Conservation (phyloP, 768 basidiomycete species). For the Suillus subluteus region DNA sequence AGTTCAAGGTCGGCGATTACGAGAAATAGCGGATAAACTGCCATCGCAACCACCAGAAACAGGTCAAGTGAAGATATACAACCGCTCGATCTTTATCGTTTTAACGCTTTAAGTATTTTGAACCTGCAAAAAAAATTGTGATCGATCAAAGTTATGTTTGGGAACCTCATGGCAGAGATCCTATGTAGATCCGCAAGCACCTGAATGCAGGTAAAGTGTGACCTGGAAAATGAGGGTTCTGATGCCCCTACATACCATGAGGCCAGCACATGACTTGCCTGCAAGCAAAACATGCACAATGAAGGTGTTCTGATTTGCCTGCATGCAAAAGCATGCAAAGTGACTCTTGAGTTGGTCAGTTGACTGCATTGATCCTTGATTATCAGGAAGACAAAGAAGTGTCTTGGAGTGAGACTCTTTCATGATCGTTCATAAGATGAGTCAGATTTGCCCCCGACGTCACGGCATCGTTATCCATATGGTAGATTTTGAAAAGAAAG, state of each 20-base stretch:
- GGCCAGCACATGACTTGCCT: conserved; percentile 2
- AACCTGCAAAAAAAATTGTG: not conserved
- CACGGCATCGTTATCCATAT: not conserved
- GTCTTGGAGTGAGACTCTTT: not conserved
- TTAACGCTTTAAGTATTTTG: conserved; percentile 12
- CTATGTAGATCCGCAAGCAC: not conserved
- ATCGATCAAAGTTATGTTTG: not conserved
- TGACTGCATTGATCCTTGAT: not conserved
- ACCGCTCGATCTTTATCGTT: conserved; percentile 34
- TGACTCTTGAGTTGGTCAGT: not conserved
- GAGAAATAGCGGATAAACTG: not conserved
- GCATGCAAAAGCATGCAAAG: not conserved
- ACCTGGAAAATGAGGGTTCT: conserved; percentile 2
- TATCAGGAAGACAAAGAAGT: not conserved
- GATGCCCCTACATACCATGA: conserved; percentile 5
- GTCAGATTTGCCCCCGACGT: not conserved
- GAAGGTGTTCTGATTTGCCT: not conserved
- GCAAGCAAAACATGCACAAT: not conserved
- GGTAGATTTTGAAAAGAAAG: not conserved
- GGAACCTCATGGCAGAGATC: not conserved
- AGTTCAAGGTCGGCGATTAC: not conserved
- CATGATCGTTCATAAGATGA: not conserved
- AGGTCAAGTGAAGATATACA: not conserved
- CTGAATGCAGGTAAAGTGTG: not conserved
- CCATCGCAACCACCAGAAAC: not conserved